Evolutionary conservation across 2,329 filamentous ascomycete genomes (phyloP).

Genomic region (Alternaria rosae): DNA sequence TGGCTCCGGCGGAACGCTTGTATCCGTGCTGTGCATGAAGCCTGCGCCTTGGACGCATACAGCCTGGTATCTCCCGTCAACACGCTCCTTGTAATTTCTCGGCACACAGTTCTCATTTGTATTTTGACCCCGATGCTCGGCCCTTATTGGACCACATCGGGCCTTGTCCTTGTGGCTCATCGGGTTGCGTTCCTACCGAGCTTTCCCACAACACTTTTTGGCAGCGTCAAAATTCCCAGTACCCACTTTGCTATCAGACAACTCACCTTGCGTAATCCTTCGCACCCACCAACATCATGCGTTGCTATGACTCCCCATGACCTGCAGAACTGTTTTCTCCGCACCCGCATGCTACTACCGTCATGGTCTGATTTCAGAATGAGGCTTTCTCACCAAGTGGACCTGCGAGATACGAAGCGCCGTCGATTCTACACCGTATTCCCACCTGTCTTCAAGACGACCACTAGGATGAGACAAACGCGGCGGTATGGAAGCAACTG

Average conservation of each 20-base stretch:
- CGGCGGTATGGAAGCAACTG: conserved; percentile 6
- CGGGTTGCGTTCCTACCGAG: conserved; percentile 36
- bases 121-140: conserved; percentile 34
- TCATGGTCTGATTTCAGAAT: conserved; percentile 8
- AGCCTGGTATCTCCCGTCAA: conserved; percentile 39
- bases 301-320: conserved; percentile 39
- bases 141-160: conserved; percentile 40
- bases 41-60: conserved; percentile 28
- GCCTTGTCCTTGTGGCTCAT: conserved; percentile 29
- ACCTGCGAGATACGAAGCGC: not conserved
- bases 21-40: conserved; percentile 47
- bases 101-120: conserved; percentile 46
- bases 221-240: conserved; percentile 30
- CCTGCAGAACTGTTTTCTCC: conserved; percentile 36
- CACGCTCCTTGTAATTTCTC: conserved; percentile 42
- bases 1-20: conserved; percentile 42
- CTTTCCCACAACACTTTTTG: conserved; percentile 37
- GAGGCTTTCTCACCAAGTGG: conserved; percentile 8
- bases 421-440: not conserved
- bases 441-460: conserved; percentile 9
- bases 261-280: conserved; percentile 48
- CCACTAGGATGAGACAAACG: conserved; percentile 4
- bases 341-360: conserved; percentile 23
- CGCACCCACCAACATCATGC: conserved; percentile 26
- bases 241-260: conserved; percentile 44